phyloP scores from a whole-genome alignment of 2,329 filamentous ascomycete genomes.

The Scedosporium apiospermum region DNA sequence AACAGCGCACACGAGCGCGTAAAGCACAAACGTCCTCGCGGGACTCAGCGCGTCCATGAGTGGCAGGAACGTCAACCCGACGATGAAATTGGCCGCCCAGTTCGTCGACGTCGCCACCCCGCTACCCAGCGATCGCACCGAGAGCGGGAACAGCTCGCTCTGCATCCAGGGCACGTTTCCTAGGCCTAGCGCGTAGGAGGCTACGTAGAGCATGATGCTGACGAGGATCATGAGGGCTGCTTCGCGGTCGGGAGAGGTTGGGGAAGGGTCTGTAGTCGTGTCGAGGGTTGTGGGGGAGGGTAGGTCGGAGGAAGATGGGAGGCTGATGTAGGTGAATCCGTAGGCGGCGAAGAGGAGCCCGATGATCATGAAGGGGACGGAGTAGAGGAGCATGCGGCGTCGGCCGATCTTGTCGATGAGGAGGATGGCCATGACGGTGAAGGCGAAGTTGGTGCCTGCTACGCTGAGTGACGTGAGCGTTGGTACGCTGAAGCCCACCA shows the following conservation, averaged over 20 bases:
- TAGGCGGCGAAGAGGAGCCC: constrained; percentile 63
- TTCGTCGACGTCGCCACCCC: constrained; percentile 70
- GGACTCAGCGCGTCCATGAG: constrained; percentile 72
- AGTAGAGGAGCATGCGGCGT: constrained; percentile 69
- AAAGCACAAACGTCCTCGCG: constrained; percentile 70
- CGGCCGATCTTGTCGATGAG: constrained; percentile 74
- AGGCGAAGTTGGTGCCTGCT: constrained; percentile 72
- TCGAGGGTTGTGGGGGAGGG: constrained; percentile 12
- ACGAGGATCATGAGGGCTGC: constrained; percentile 53
- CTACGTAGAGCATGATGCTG: constrained; percentile 75
- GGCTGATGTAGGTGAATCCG: constrained; percentile 58
- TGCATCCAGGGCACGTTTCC: constrained; percentile 97
- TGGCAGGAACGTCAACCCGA: constrained; percentile 80
- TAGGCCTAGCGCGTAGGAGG: constrained; percentile 75
- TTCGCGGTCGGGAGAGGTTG: constrained; percentile 13
- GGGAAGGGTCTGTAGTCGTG: constrained; percentile 5
- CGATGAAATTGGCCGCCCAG: constrained; percentile 78
- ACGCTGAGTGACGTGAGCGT: constrained; percentile 74
- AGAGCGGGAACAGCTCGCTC: constrained; percentile 77
- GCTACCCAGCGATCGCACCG: constrained; percentile 63
- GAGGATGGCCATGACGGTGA: constrained; percentile 65
- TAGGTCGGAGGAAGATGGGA: constrained; percentile 19
- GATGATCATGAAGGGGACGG: constrained; percentile 72
- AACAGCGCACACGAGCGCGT: constrained; percentile 57
- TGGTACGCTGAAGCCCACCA: constrained; percentile 68